Conservation (phyloP, 2,329 filamentous ascomycete species). For the Talaromyces rugulosus region DNA sequence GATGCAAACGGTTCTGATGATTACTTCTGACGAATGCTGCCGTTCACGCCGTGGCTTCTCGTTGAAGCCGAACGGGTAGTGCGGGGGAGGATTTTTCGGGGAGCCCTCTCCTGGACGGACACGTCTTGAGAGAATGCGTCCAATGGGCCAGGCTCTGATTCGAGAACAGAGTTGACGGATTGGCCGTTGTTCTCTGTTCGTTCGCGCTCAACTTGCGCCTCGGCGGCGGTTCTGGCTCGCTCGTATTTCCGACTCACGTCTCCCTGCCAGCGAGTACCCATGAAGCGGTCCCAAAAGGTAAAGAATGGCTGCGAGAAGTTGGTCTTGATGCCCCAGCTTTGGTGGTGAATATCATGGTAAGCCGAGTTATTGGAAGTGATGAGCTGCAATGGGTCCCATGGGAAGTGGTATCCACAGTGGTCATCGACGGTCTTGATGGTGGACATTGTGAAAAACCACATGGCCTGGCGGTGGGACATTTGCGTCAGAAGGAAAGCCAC, state of each 20-base stretch:
- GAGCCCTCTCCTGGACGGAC: slow-evolving; percentile 21
- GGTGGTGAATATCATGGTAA: slow-evolving; percentile 98
- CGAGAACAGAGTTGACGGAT: slow-evolving; percentile 17
- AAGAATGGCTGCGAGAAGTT: slow-evolving; percentile 58
- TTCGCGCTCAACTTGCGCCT: slow-evolving; percentile 54
- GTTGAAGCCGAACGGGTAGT: slow-evolving; percentile 36
- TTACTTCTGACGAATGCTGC: slow-evolving; percentile 36
- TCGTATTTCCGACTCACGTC: slow-evolving; percentile 59
- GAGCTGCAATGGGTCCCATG: slow-evolving; percentile 89
- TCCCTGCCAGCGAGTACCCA: slow-evolving; percentile 80
- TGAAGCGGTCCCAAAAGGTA: slow-evolving; percentile 84
- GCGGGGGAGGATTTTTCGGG: slow-evolving; percentile 20
- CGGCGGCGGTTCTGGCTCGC: slow-evolving; percentile 51
- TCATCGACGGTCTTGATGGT: slow-evolving; percentile 97
- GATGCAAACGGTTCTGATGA: neutral
- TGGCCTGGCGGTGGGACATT: slow-evolving; percentile 81
- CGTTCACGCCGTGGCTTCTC: slow-evolving; percentile 33
- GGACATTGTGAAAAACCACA: slow-evolving; percentile 82
- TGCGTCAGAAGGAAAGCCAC: slow-evolving; percentile 75
- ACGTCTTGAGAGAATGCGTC: slow-evolving; percentile 20
- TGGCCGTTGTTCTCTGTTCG: slow-evolving; percentile 24
- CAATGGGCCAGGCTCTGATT: slow-evolving; percentile 18
- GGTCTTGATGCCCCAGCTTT: slow-evolving; percentile 94
- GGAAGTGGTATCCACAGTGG: slow-evolving; percentile 93
- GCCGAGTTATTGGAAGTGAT: slow-evolving; percentile 92